Percentiles rank a stretch among this genome's conserved stretches.
phyloP scores from a whole-genome alignment of 768 basidiomycete genomes.

The Naganishia onofrii region DNA sequence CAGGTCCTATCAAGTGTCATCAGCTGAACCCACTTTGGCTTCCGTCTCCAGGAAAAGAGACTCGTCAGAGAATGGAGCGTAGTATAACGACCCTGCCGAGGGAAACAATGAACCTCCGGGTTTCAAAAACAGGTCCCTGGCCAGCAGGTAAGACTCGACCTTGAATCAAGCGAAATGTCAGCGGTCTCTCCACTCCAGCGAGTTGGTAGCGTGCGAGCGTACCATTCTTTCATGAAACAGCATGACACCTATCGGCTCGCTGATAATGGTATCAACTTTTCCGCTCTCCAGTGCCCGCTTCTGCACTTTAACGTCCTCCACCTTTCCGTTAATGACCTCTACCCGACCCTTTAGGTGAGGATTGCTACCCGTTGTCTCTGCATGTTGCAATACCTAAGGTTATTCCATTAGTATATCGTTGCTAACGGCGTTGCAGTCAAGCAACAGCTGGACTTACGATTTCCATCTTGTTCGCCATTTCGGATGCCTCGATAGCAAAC shows the following conservation, averaged over 20 bases:
- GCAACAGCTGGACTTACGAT: conserved; percentile 35
- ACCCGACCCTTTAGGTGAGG: conserved; percentile 44
- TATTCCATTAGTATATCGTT: no score
- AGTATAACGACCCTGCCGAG: conserved; percentile 46
- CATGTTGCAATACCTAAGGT: conserved; percentile 39
- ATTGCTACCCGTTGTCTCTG: conserved; percentile 41
- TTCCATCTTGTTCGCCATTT: conserved; percentile 49
- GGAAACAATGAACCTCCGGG: conserved; percentile 47
- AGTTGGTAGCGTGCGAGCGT: neutral
- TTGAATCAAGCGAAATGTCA: conserved; percentile 17
- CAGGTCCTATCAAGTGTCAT: neutral
- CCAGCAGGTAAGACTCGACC: conserved; percentile 50
- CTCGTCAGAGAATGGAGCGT: conserved; percentile 47
- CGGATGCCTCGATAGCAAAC: conserved; percentile 48
- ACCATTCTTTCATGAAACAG: conserved; percentile 51
- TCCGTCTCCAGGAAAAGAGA: conserved; percentile 48
- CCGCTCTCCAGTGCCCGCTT: conserved; percentile 40
- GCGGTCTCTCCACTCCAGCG: neutral
- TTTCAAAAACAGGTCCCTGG: conserved; percentile 49
- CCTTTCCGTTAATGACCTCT: conserved; percentile 46
- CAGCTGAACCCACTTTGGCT: conserved; percentile 38
- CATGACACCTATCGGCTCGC: conserved; percentile 52
- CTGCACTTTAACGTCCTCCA: conserved; percentile 41
- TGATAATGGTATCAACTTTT: conserved; percentile 50
- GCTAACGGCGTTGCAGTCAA: no score